Evolutionary conservation across 257 asterid species (phyloP).

Genomic region (Solanum lycopersicoides): DNA sequence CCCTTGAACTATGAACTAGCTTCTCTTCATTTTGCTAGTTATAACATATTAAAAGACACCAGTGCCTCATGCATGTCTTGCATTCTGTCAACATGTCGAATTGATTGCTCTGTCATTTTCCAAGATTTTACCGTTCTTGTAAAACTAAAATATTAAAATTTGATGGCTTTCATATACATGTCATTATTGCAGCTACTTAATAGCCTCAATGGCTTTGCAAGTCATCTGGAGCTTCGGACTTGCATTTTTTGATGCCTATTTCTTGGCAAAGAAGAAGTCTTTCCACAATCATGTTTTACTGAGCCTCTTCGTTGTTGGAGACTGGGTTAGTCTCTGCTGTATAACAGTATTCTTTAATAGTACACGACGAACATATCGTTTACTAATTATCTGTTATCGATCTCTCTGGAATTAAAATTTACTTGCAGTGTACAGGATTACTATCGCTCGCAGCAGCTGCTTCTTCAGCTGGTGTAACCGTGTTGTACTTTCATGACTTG

Average conservation of each 20-base stretch:
- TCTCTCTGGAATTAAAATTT: neutral
- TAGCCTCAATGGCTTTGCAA: constrained; percentile 51
- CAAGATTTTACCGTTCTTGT: neutral
- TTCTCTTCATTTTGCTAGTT: neutral
- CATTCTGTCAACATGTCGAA: neutral
- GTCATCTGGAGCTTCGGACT: constrained; percentile 38
- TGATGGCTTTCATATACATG: neutral
- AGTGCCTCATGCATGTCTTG: neutral
- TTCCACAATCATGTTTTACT: constrained; percentile 29
- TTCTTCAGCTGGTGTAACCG: constrained; percentile 42
- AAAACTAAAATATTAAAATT: neutral
- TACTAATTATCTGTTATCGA: neutral
- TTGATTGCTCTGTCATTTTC: neutral
- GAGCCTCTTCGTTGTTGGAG: constrained; percentile 43
- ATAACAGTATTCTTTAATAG: neutral
- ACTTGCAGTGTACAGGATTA: constrained; percentile 34
- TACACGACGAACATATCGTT: neutral
- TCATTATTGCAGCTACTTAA: constrained; percentile 33
- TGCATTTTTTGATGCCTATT: constrained; percentile 32
- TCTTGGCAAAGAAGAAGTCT: constrained; percentile 28
- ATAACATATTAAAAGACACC: neutral
- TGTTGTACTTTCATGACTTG: constrained; percentile 33
- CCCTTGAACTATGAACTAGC: neutral
- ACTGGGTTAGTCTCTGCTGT: constrained; percentile 36
- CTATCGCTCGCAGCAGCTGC: constrained; percentile 48